phyloP scores from a whole-genome alignment of 192 early-diverging fungal genomes.

The Powellomyces hirtus region DNA sequence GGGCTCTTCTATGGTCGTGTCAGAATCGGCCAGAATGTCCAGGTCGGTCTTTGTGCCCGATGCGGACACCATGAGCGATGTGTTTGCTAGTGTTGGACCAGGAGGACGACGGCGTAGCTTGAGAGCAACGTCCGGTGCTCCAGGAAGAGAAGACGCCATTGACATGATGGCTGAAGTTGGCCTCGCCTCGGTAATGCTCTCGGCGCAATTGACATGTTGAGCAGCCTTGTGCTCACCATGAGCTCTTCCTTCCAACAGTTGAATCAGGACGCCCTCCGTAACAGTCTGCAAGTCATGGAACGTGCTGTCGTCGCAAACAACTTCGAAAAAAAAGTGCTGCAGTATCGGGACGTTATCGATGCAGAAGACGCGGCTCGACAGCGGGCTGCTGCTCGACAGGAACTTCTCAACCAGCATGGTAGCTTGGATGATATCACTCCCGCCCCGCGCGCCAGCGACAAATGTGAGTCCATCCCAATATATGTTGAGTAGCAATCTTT shows the following conservation, averaged over 20 bases:
- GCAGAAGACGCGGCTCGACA: slow-evolving; percentile 17
- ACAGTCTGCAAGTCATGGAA: slow-evolving; percentile 49
- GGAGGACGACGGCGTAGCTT: slow-evolving; percentile 3
- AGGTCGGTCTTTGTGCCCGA: slow-evolving; percentile 29
- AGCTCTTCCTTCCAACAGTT: slow-evolving; percentile 20
- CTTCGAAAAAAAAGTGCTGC: slow-evolving; percentile 47
- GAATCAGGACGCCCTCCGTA: slow-evolving; percentile 41
- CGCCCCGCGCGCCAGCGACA: background rate
- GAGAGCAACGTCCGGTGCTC: background rate
- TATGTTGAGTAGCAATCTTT: background rate
- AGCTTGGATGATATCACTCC: background rate
- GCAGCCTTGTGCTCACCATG: background rate
- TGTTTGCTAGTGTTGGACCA: slow-evolving; percentile 22
- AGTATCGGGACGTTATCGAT: slow-evolving; percentile 49
- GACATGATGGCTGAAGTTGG: background rate
- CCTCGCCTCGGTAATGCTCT: background rate
- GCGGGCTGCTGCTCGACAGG: background rate
- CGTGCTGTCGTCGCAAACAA: slow-evolving; percentile 57
- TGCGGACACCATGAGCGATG: slow-evolving; percentile 31
- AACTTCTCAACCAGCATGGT: slow-evolving; percentile 7
- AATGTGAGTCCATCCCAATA: background rate
- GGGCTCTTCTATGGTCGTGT: slow-evolving; percentile 12
- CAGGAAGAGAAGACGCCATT: background rate
- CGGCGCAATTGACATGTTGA: background rate
- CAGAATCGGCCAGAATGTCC: slow-evolving; percentile 5